Evolutionary conservation across 306 rosid genomes (phyloP).

Genomic region (Purshia tridentata): DNA sequence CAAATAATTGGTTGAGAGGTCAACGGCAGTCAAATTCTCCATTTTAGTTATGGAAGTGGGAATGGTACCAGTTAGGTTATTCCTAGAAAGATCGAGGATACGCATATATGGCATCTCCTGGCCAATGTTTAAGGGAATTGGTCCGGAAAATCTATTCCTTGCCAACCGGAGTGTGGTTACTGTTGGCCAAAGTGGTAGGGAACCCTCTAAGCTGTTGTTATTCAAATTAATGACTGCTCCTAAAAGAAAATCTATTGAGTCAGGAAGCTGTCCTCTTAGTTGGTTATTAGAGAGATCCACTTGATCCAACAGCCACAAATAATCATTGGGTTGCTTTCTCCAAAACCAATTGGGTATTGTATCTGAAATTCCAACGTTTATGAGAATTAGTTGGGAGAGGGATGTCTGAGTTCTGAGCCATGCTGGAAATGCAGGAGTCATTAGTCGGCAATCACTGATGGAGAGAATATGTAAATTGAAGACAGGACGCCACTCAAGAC

Average conservation of each 20-base stretch:
- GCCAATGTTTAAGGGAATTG: conserved; percentile 4
- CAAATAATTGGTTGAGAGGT: conserved; percentile 7
- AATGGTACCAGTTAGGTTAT: conserved; percentile 7
- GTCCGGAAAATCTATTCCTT: conserved; percentile 3
- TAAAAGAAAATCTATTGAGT: neutral
- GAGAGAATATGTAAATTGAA: neutral
- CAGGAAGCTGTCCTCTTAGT: conserved; percentile 5
- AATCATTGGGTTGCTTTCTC: neutral
- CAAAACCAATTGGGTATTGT: conserved; percentile 22
- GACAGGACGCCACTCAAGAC: conserved; percentile 1
- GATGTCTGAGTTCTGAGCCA: conserved; percentile 14
- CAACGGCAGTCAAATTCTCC: neutral
- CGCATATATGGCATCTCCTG: neutral
- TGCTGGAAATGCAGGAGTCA: conserved; percentile 8
- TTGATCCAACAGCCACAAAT: no score
- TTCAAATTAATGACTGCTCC: neutral
- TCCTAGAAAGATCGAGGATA: neutral
- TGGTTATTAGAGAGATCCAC: conserved; percentile 18
- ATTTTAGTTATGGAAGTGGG: neutral
- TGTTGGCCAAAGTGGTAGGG: conserved; percentile 8
- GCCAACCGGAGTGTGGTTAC: neutral
- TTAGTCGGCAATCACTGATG: no score
- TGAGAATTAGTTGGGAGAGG: neutral
- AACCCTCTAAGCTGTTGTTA: neutral
- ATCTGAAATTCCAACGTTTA: neutral